These are phyloP conservation scores for Azolla pinnata DNA, from an alignment of 75 land plant genomes.

Conservation along the genomic window DNA sequence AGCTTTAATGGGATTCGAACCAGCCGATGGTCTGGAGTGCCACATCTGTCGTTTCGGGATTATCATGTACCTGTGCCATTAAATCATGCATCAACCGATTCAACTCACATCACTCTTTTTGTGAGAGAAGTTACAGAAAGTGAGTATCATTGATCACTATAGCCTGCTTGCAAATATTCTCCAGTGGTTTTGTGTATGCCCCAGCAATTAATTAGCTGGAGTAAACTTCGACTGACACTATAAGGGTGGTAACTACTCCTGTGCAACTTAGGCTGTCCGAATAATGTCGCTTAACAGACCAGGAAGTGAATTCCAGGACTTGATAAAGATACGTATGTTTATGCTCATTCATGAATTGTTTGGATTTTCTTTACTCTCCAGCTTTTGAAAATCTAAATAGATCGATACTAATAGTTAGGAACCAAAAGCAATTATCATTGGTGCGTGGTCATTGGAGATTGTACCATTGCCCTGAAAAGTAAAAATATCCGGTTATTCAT, in stretches of 20 bases:
- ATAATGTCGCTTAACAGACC: neutral
- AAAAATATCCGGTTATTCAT: too few species aligned
- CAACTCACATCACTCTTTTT: conserved; percentile 20
- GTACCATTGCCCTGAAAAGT: too few species aligned
- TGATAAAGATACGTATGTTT: neutral
- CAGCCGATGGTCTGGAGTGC: conserved; percentile 27
- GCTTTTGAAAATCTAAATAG: too few species aligned
- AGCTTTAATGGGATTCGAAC: too few species aligned
- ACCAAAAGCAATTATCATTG: too few species aligned
- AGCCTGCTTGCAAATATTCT: neutral
- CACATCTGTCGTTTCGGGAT: conserved; percentile 22
- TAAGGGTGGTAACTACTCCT: too few species aligned
- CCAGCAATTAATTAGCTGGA: neutral
- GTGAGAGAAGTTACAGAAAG: conserved; percentile 28
- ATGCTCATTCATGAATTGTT: too few species aligned
- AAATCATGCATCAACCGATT: conserved; percentile 14
- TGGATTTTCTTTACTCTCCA: too few species aligned
- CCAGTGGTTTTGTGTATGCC: too few species aligned
- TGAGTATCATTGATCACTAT: neutral
- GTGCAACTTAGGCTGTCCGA: neutral
- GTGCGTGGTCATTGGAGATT: too few species aligned
- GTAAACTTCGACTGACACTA: neutral
- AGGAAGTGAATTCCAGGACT: neutral
- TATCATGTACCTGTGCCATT: conserved; percentile 25
- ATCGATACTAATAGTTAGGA: too few species aligned